Evolutionary conservation across 2,329 filamentous ascomycete genomes (phyloP), one percentile per base, ranked within the genome.

Genomic region (Orbilia blumenaviensis): DNA sequence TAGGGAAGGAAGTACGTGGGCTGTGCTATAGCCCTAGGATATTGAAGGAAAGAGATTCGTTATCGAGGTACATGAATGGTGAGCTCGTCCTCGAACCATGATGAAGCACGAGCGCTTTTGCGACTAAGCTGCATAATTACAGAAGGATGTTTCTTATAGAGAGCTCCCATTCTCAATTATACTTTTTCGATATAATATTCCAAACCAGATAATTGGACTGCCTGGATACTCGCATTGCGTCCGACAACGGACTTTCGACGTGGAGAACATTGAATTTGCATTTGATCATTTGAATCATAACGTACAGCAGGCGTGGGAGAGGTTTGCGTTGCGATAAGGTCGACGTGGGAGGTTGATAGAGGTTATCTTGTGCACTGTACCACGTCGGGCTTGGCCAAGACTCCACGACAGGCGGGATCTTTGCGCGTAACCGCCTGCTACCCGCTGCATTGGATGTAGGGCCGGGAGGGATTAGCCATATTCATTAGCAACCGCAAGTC

Each of bases 351-450:
- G n/a, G 21, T 56, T 34, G 63, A 42, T 52, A 50, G 32, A 23
- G 32, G 42, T 6, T 27, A 23, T 54, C 18, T 10, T 41, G 41
- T 54, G 38, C 29, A 46, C 16, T 16, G 38, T 42, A 46, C 16
- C 25, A 46, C 44, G 23, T 63, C 41, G 23, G 46, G 48, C 48
- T 54, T 54, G 61, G 66, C 66, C 56, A 62, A 71, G 66, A 42
- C 66, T 44, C 48, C 46, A 63, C 46, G 56, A 60, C 50, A 25
- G 66, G 56, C 56, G 66, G 66, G 46, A 71, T 52, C 46, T 62
- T 71, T 46, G 58, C 67, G 67, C 67, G 48, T 56, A 72, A 63
- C 58, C 67, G 67, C 67, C 38, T 63, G 34, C 46, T 58, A 64
- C 46, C 67, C 67, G 60, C 67, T 44, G 27, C n/a, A n/a, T 52